Evolutionary conservation across 805 yeast species (phyloP), one percentile per base, ranked within the genome.

Genomic region (Saccharomycopsis guyanensis): DNA sequence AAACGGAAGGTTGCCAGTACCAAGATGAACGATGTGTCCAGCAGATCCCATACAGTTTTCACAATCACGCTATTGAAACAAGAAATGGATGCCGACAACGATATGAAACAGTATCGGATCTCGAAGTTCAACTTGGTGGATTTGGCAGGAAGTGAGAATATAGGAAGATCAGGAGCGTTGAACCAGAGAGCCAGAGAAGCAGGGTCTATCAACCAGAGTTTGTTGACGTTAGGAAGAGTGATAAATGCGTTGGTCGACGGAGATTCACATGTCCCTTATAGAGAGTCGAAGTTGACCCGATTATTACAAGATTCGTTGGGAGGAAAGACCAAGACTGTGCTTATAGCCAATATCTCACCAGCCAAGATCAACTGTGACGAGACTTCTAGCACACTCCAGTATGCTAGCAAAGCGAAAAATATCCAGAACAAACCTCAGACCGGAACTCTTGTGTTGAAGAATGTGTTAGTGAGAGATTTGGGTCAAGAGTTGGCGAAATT

Each of bases 81-180:
- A 47, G 56, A 58, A 23, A 6, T 13, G 2, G 31, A 6, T 3
- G 40, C 12, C 16, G 40, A 34, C 18, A 18, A 32, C 23, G 7
- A 18, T 25, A 31, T 37, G 18, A 12, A 16, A 46, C 55, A 67
- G 20, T 71, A 72, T 50, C 66, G 78, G 53, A 64, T 69, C 35
- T 80, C 87, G 4, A 86, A 86, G 57, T 72, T 86, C 59, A 86
- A 88, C 58, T 66, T 88, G 19, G 97, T 91, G 4, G 97, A 91
- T 66, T 70, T 91, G 53, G 98, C 97, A 0, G 97, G 98, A 0
- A 85, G 95, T 3, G 98, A 91, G 61, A 89, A 89, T 59, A 82
- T 91, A 45, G 75, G 70, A 53, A 70, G 87, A 56, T 85, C 96
- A 0, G 98, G 98, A 2, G 96, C 97, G 0, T 71, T 77, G 20